A percentile compares a stretch with the other conserved stretches of the same genome.
These are phyloP conservation scores for Pichia kudriavzevii DNA, from an alignment of 1,139 yeast species.

Conservation along the genomic window DNA sequence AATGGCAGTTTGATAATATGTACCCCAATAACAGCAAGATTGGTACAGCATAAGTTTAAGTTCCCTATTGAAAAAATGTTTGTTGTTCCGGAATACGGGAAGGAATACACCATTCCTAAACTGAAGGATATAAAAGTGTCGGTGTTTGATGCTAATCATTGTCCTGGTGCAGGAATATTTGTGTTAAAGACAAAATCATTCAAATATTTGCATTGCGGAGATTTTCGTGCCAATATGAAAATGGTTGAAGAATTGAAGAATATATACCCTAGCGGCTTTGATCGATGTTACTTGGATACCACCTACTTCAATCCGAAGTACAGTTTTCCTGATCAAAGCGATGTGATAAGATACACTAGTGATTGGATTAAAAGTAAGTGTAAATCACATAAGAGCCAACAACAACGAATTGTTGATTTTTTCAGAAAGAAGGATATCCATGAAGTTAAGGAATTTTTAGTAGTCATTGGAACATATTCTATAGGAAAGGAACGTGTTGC, in stretches of 20 bases:
- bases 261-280: constrained; percentile 33
- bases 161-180: constrained; percentile 89
- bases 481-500: constrained; percentile 90
- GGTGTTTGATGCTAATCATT: constrained; percentile 80
- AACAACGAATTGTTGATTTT: constrained; percentile 38
- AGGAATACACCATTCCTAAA: constrained; percentile 28
- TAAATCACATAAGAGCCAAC: constrained; percentile 22
- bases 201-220: constrained; percentile 74
- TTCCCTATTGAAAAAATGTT: constrained; percentile 37
- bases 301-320: constrained; percentile 75
- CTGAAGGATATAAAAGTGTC: constrained; percentile 49
- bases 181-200: constrained; percentile 45
- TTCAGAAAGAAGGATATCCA: constrained; percentile 13
- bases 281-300: constrained; percentile 73
- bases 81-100: constrained; percentile 23
- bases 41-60: constrained; percentile 23
- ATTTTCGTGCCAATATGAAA: constrained; percentile 62
- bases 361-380: constrained; percentile 39
- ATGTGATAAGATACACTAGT: constrained; percentile 54
- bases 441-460: constrained; percentile 32
- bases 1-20: constrained; percentile 57
- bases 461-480: constrained; percentile 82
- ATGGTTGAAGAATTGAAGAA: constrained; percentile 34
- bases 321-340: constrained; percentile 69
- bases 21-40: constrained; percentile 56